Evolutionary conservation across 371 early-diverging fungal species (phyloP).

Genomic region (Sporodiniella umbellata): DNA sequence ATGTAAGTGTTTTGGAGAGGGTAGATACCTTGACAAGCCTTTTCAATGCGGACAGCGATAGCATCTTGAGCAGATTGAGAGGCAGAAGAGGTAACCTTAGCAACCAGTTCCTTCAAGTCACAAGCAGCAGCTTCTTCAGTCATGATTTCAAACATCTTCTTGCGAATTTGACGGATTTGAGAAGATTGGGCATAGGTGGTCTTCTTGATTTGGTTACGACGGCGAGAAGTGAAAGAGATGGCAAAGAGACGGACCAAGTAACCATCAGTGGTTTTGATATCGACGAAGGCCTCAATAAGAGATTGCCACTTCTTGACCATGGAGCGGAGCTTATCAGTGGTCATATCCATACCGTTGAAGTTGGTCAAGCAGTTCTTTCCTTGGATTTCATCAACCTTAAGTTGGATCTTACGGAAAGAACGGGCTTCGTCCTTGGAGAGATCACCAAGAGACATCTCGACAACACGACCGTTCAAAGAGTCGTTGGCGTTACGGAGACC

Average conservation of each 20-base stretch:
- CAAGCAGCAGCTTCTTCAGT: constrained; percentile 84
- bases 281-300: constrained; percentile 97
- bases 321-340: constrained; percentile 99
- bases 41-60: constrained; percentile 97
- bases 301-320: constrained; percentile 99
- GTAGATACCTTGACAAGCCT: constrained; percentile 96
- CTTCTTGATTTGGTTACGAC: constrained; percentile 95
- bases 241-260: constrained; percentile 98
- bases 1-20: constrained; percentile 98
- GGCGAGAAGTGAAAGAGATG: constrained; percentile 98
- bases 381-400: constrained; percentile 97
- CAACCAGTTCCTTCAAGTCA: constrained; percentile 96
- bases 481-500: constrained; percentile 98
- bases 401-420: constrained; percentile 98
- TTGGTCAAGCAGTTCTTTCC: constrained; percentile 99
- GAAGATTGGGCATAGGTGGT: constrained; percentile 98
- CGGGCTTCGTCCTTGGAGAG: constrained; percentile 95
- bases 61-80: constrained; percentile 59
- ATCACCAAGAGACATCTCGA: constrained; percentile 98
- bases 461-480: constrained; percentile 95
- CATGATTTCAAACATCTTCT: constrained; percentile 99
- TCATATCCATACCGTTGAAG: constrained; percentile 99
- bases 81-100: constrained; percentile 84
- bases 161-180: constrained; percentile 98
- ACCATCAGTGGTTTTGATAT: constrained; percentile 99